Percentiles rank a stretch among this genome's conserved stretches.
Conservation (phyloP, 768 basidiomycete species). For the Lentinus brumalis region DNA sequence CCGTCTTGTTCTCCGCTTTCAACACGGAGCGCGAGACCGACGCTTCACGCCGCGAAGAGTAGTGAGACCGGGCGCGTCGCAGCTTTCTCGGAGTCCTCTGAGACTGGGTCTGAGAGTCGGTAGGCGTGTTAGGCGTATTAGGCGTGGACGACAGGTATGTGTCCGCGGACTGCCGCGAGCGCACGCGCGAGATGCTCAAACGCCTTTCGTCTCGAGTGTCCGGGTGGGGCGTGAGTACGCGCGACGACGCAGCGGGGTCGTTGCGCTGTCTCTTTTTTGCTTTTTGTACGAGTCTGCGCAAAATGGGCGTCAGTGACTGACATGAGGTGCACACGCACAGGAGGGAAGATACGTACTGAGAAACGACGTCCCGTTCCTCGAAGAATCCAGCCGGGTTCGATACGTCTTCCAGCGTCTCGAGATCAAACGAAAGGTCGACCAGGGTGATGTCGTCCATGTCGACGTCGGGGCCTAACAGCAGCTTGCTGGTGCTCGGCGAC, state of each 20-base stretch:
- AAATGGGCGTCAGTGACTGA: neutral
- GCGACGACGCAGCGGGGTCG: neutral
- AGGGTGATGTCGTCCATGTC: neutral
- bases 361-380: neutral
- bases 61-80: neutral
- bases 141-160: neutral
- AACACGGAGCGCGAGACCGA: neutral
- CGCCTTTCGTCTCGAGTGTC: neutral
- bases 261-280: neutral
- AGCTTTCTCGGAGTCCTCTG: neutral
- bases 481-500: neutral
- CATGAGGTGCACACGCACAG: neutral
- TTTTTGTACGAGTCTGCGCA: constrained; percentile 3
- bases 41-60: neutral
- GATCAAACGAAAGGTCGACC: neutral
- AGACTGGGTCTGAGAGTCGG: neutral
- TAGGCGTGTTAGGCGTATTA: neutral
- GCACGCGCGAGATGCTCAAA: neutral
- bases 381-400: neutral
- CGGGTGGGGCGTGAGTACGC: neutral
- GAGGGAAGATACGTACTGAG: neutral
- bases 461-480: neutral
- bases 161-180: neutral
- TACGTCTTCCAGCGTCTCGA: neutral
- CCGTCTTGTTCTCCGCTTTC: neutral